Conservation (phyloP, 1,139 yeast genomes). For the Candida tropicalis region DNA sequence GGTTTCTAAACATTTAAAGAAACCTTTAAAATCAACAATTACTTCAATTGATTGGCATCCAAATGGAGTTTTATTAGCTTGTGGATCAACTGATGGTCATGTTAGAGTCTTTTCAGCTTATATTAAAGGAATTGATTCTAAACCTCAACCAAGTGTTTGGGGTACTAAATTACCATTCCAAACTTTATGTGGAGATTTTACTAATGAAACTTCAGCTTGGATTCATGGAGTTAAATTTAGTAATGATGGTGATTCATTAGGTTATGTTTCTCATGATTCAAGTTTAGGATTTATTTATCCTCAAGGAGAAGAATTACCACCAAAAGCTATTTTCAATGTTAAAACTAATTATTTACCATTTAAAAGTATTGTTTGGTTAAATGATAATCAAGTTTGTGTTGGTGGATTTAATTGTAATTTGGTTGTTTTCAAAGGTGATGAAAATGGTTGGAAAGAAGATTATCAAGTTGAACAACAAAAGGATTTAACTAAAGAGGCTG, state of each 20-base stretch:
- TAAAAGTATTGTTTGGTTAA: constrained; percentile 69
- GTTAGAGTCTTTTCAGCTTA: constrained; percentile 93
- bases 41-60: constrained; percentile 93
- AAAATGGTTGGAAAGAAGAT: constrained; percentile 66
- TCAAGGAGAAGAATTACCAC: constrained; percentile 64
- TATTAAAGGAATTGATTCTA: constrained; percentile 84
- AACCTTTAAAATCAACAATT: constrained; percentile 87
- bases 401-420: constrained; percentile 97
- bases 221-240: constrained; percentile 89
- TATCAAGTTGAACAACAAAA: constrained; percentile 62
- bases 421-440: constrained; percentile 75
- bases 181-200: constrained; percentile 84
- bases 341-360: constrained; percentile 84
- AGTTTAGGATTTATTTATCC: constrained; percentile 78
- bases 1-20: constrained; percentile 96
- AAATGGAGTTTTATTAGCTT: constrained; percentile 82
- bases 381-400: constrained; percentile 68
- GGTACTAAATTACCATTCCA: constrained; percentile 96
- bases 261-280: constrained; percentile 79
- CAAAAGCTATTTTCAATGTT: constrained; percentile 43
- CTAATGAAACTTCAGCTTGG: constrained; percentile 83
- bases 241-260: constrained; percentile 77
- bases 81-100: constrained; percentile 95
- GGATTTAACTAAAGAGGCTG: constrained; percentile 44
- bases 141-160: constrained; percentile 86